Conservation (phyloP, 331 rosid species). For the Malus hybrid region DNA sequence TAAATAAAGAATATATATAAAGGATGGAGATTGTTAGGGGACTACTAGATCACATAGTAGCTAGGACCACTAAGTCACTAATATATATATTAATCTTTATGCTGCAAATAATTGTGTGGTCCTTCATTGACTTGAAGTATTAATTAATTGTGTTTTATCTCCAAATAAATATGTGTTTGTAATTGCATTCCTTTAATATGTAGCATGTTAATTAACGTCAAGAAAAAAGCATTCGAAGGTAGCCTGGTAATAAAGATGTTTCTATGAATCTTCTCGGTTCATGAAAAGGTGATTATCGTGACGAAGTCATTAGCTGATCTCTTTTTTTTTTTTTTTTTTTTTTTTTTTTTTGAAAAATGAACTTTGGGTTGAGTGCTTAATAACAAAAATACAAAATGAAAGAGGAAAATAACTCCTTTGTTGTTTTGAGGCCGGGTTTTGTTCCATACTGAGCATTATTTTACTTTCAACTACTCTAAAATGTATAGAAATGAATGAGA, state of each 20-base stretch:
- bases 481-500: too few relatives aligned
- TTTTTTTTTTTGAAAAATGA: too few relatives aligned
- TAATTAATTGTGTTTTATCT: slow-evolving; percentile 8
- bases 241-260: not conserved
- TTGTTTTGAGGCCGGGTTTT: not conserved
- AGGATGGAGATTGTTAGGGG: slow-evolving; percentile 31
- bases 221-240: not conserved
- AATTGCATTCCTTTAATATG: too few relatives aligned
- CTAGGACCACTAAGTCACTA: slow-evolving; percentile 56
- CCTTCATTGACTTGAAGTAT: slow-evolving; percentile 34
- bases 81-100: slow-evolving; percentile 30
- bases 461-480: too few relatives aligned
- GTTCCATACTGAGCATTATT: too few relatives aligned
- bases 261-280: too few relatives aligned
- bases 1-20: slow-evolving; percentile 20
- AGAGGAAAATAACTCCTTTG: not conserved
- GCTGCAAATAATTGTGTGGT: slow-evolving; percentile 51
- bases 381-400: not conserved
- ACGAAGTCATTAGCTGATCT: fast-evolving
- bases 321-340: too few relatives aligned
- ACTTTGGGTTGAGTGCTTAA: not conserved
- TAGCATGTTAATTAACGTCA: not conserved
- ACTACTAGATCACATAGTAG: slow-evolving; percentile 7
- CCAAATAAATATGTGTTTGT: slow-evolving; percentile 19
- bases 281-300: too few relatives aligned